Base-by-base conservation (phyloP, 768 basidiomycete genomes). In the Tulasnella sp. region DNA sequence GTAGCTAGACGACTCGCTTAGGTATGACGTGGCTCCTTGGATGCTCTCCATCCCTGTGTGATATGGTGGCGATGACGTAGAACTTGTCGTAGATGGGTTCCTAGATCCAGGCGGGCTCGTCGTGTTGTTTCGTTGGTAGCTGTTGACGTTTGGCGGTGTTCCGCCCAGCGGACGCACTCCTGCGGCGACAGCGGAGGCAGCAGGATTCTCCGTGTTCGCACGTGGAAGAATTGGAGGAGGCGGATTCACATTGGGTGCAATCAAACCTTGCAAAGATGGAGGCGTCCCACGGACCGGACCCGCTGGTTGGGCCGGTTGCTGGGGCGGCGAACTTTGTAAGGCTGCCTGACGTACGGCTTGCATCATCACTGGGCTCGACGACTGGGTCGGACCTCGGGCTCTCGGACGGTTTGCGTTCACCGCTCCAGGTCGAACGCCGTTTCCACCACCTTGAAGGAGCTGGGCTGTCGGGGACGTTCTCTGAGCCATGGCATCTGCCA, bases 361-460 rank as follows among this genome's bases (percentile, higher is more conserved):
- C 75, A 61, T 76, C 75, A 76, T 76, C 26, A 76, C 61, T 26
- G 77, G 77, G 44, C 77, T 77, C 40, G 77, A 77, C 5, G 77
- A 71, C 44, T 70, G 67, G 44, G 69, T 46, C 9, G 77, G 77
- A 71, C 77, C 75, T 29, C 57, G 39, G 26, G 70, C 67, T 46
- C 70, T 26, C 5, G 77, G 42, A 29, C 35, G 29, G 44, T 73
- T 70, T n/a, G 70, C 20, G n/a, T 42, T 44, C n/a, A 70, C 39
- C 23, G 32, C 35, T 48, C 37, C 40, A 1, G 75, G 35, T 29
- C 74, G 74, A 1, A 40, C 51, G 2, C 51, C 46, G 35, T 74
- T 74, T 7, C 18, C 74, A n/a, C 48, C 29, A 23, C 57, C 46
- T 69, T 76, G 75, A 46, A 40, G 61, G 13, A 76, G 75, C 26